phyloP scores from a whole-genome alignment of 2,329 filamentous ascomycete species.

The Tricladium varicosporioides region DNA sequence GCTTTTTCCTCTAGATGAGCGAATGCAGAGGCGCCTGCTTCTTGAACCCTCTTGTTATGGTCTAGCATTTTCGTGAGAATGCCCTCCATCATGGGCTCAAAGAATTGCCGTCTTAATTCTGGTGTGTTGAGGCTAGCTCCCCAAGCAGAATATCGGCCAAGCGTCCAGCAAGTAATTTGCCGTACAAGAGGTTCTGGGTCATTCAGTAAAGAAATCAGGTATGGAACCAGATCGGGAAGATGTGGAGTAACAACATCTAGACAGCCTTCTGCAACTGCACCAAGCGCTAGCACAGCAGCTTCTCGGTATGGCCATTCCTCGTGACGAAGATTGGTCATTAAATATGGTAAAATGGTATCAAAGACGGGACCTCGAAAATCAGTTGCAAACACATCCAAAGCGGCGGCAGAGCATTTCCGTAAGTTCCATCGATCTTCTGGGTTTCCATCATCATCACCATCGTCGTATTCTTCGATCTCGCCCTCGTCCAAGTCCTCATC shows the following conservation, averaged over 20 bases:
- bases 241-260: conserved; percentile 87
- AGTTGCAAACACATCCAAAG: conserved; percentile 88
- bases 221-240: conserved; percentile 85
- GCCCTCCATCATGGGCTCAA: conserved; percentile 96
- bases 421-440: conserved; percentile 94
- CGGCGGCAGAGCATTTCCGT: conserved; percentile 93
- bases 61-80: conserved; percentile 94
- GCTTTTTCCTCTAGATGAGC: conserved; percentile 95
- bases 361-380: conserved; percentile 90
- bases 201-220: conserved; percentile 80
- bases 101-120: conserved; percentile 70
- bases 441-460: conserved; percentile 74
- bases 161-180: conserved; percentile 97
- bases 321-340: conserved; percentile 86
- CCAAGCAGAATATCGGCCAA: conserved; percentile 92
- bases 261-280: conserved; percentile 92
- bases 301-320: conserved; percentile 89
- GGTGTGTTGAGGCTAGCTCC: conserved; percentile 71
- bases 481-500: conserved; percentile 83
- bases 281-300: conserved; percentile 89
- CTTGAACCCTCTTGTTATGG: conserved; percentile 95
- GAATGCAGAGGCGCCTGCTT: conserved; percentile 93
- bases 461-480: conserved; percentile 72
- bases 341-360: conserved; percentile 85
- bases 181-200: conserved; percentile 88